Evolutionary conservation across 768 basidiomycete species (phyloP).

Genomic region (Termitomyces sp.): DNA sequence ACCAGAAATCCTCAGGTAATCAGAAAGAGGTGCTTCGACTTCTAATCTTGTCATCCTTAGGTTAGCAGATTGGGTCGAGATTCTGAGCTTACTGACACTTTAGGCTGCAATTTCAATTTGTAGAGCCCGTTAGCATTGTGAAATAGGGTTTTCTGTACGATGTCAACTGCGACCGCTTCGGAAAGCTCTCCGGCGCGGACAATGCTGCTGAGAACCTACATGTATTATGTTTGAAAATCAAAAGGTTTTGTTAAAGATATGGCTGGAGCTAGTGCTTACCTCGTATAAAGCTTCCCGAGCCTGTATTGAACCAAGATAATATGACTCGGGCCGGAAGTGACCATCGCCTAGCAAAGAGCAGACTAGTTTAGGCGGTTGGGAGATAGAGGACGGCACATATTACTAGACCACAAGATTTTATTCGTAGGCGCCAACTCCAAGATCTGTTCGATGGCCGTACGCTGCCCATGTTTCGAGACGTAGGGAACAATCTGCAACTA

Average conservation of each 20-base stretch:
- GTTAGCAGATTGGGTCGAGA: neutral
- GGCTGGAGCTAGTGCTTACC: constrained; percentile 26
- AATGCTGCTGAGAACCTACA: constrained; percentile 51
- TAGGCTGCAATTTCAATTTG: constrained; percentile 38
- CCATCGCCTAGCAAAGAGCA: constrained; percentile 41
- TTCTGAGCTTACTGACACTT: neutral
- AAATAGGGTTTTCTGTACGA: constrained; percentile 57
- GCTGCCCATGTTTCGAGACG: constrained; percentile 60
- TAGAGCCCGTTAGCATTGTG: constrained; percentile 65
- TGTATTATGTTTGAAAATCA: neutral
- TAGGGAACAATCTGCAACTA: constrained; percentile 54
- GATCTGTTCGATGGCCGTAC: constrained; percentile 51
- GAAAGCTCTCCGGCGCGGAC: constrained; percentile 45
- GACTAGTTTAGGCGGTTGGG: neutral
- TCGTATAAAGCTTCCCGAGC: constrained; percentile 56
- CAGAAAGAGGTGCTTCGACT: neutral
- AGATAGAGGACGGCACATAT: constrained; percentile 15
- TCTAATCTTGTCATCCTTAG: neutral
- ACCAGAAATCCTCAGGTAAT: neutral
- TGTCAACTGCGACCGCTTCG: constrained; percentile 45
- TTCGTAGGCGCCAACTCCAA: constrained; percentile 71
- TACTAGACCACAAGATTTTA: constrained; percentile 81
- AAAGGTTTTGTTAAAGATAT: neutral
- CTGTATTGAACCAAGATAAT: constrained; percentile 62
- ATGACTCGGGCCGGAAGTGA: constrained; percentile 75